Evolutionary conservation across 1,284 basidiomycete genomes (phyloP), one percentile per base, ranked within the genome.

Genomic region (Cryptococcus hybrid): DNA sequence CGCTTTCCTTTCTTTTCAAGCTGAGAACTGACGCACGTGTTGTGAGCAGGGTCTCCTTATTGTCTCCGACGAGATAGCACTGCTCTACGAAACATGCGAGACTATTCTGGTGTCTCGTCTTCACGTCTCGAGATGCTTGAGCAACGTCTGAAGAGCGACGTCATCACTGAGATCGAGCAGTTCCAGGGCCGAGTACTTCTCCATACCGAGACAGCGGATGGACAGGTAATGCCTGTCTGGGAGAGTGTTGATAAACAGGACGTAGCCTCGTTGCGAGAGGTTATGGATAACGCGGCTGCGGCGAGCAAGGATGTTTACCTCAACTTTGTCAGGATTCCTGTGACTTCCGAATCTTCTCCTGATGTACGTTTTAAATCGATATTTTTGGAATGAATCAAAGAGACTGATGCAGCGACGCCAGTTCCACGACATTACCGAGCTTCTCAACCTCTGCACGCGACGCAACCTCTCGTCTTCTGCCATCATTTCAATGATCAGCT

Each of bases 401-500:
- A 54, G 49, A 63, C 52, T 30, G 30, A 30, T 30, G 30, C 30
- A 30, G 30, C 30, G 30, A 24, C 64, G 56, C n/a, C 74, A 83
- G 73, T 82, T 81, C 67, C 76, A 75, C 56, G 82, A 83, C 64
- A 76, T 80, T 47, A 86, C 89, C 3, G 76, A 81, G 59, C 82
- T 99, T 35, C 88, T 97, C 61, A 86, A 90, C 47, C 83, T 94
- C 0, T 89, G 93, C 44, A 82, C 91, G 47, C 81, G 87, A n/a
- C 85, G 86, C 35, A 84, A 88, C 55, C 83, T 87, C 3, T 42
- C 40, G 11, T 82, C 84, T 46, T 86, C 88, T 0, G 91, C 93
- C 0, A 89, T 99, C 60, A 88, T 99, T 30, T 9, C 53, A 99
- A 99, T 73, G 96, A 94, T 70, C 96, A 99, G 77, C 84, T 99